These are phyloP conservation scores for Ophiostoma novo-ulmi DNA, from an alignment of 2,329 filamentous ascomycete species.

Conservation along the genomic window DNA sequence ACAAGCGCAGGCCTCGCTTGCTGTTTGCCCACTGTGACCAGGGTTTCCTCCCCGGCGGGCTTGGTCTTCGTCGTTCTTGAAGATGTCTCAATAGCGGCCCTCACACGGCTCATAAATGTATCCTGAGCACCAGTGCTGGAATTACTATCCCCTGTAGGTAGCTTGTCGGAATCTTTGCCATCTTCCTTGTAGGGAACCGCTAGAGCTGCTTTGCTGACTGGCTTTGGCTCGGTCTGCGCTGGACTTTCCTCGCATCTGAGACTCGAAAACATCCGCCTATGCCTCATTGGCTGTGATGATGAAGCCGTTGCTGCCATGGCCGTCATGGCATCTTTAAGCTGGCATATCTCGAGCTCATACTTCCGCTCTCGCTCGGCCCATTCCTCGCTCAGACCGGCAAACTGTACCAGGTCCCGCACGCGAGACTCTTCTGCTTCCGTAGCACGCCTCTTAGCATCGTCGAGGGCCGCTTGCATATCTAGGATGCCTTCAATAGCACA, in stretches of 20 bases:
- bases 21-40: background rate
- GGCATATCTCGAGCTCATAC: conserved; percentile 39
- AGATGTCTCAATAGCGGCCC: conserved; percentile 3
- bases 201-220: background rate
- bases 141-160: background rate
- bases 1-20: background rate
- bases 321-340: conserved; percentile 37
- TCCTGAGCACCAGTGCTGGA: background rate
- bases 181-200: background rate
- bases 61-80: background rate
- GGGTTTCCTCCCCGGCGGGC: background rate
- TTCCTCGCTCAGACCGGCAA: conserved; percentile 37
- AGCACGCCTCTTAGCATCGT: conserved; percentile 29
- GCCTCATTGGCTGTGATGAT: background rate
- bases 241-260: background rate
- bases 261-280: conserved; percentile 6
- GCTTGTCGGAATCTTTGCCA: too few species aligned
- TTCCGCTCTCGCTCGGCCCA: conserved; percentile 38
- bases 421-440: conserved; percentile 32
- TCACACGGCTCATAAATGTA: background rate
- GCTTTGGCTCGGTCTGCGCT: background rate
- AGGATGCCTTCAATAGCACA: conserved; percentile 38
- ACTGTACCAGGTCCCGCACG: conserved; percentile 35
- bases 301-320: conserved; percentile 20
- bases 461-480: conserved; percentile 30